Conservation (phyloP, 225 moss, liverwort and hornwort species). For the Sphagnum tenellum region DNA sequence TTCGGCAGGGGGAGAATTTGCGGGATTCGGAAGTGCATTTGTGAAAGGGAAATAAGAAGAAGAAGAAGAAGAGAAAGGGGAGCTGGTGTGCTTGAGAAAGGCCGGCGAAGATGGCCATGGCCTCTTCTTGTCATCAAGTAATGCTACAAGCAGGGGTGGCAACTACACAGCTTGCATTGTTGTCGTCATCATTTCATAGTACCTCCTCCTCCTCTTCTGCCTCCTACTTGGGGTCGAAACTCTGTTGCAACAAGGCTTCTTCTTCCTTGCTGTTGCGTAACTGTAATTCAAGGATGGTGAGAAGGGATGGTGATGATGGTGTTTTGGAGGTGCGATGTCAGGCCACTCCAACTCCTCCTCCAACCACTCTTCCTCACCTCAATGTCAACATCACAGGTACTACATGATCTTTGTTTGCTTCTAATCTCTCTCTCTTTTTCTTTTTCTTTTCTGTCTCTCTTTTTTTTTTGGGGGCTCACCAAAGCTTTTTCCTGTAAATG, state of each 20-base stretch:
- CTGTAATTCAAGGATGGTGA: slow-evolving; percentile 2
- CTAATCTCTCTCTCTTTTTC: slow-evolving; percentile 1
- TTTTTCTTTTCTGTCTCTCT: neutral
- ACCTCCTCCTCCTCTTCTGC: slow-evolving; percentile 10
- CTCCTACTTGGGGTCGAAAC: slow-evolving; percentile 36
- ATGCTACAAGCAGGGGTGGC: no score
- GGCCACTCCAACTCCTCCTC: slow-evolving; percentile 36
- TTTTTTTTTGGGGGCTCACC: neutral
- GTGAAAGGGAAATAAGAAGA: no score
- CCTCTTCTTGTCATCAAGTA: no score
- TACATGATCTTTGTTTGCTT: no score
- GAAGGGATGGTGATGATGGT: slow-evolving; percentile 6
- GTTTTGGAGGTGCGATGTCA: slow-evolving; percentile 30
- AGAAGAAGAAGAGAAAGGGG: no score
- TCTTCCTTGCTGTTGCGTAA: neutral
- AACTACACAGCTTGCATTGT: no score
- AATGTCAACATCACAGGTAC: slow-evolving; percentile 46
- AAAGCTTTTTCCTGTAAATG: neutral
- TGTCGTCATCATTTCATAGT: no score
- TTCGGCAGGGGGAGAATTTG: no score
- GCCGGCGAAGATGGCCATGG: no score
- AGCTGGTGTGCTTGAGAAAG: no score
- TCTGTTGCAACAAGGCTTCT: slow-evolving; percentile 8
- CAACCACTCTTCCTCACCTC: slow-evolving; percentile 45
- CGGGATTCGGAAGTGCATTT: no score